These are phyloP conservation scores for Schizophyllum commune DNA, from an alignment of 1,284 basidiomycete genomes.

Conservation along the genomic window DNA sequence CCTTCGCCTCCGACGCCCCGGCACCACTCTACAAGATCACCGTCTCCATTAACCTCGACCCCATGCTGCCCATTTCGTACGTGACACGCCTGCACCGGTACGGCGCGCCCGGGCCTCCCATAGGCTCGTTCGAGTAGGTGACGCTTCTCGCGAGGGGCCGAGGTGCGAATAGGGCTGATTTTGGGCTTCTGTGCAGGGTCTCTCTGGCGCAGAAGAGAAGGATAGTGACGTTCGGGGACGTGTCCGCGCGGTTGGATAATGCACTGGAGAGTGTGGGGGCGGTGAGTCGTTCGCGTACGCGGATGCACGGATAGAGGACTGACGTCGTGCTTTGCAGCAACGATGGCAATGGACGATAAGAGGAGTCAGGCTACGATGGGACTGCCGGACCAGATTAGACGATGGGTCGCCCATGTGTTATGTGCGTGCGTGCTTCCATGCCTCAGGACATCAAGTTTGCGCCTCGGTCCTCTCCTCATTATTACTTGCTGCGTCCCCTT, in stretches of 20 bases:
- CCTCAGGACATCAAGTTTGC: neutral
- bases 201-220: slow-evolving; percentile 33
- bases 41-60: slow-evolving; percentile 34
- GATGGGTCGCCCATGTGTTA: slow-evolving; percentile 40
- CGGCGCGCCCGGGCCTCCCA: slow-evolving; percentile 22
- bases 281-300: neutral
- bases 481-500: no score
- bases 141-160: neutral
- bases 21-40: slow-evolving; percentile 26
- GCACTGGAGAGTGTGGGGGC: slow-evolving; percentile 20
- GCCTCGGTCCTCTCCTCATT: no score
- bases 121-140: slow-evolving; percentile 40
- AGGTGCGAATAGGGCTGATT: neutral
- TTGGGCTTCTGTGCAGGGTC: slow-evolving; percentile 16
- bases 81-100: slow-evolving; percentile 29
- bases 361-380: slow-evolving; percentile 30
- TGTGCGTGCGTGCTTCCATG: slow-evolving; percentile 12
- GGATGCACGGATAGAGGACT: neutral
- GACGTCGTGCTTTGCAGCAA: slow-evolving; percentile 16
- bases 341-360: slow-evolving; percentile 32
- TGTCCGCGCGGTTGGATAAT: slow-evolving; percentile 28
- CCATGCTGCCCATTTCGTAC: slow-evolving; percentile 36
- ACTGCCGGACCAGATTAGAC: slow-evolving; percentile 32
- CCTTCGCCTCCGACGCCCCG: neutral
- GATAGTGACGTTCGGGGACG: slow-evolving; percentile 30